phyloP scores from a whole-genome alignment of 2,329 filamentous ascomycete genomes.

The Talaromyces pinophilus region DNA sequence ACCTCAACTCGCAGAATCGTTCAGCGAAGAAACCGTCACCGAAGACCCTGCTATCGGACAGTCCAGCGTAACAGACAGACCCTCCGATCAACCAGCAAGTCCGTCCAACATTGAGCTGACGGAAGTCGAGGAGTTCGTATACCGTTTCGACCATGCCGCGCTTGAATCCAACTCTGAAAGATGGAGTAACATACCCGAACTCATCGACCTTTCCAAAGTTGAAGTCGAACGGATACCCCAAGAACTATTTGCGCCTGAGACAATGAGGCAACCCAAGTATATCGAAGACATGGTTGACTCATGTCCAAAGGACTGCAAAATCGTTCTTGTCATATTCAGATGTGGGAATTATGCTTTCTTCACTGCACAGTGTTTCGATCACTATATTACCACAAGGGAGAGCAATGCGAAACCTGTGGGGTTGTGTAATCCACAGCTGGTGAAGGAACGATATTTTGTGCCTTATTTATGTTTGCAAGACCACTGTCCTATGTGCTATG shows the following conservation, averaged over 20 bases:
- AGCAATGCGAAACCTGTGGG: background rate
- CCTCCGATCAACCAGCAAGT: background rate
- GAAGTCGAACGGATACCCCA: background rate
- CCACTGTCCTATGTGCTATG: background rate
- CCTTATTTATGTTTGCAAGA: background rate
- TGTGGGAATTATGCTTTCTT: slow-evolving; percentile 3
- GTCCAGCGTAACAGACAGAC: background rate
- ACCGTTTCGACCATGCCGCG: background rate
- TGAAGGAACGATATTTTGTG: background rate
- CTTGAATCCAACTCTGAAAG: background rate
- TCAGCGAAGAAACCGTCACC: background rate
- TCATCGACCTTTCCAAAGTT: background rate
- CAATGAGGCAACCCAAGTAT: background rate
- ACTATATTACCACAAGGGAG: background rate
- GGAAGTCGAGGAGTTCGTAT: background rate
- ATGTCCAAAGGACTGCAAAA: background rate
- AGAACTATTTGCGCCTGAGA: background rate
- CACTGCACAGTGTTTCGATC: background rate
- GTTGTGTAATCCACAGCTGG: background rate
- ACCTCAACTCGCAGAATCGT: background rate
- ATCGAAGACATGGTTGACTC: background rate
- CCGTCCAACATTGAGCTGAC: background rate
- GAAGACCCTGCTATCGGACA: background rate
- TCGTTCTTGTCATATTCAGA: background rate
- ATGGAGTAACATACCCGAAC: background rate